A percentile compares a stretch with the other conserved stretches of the same genome.
Conservation (phyloP, 73 alveolate genomes). For the Symbiodinium pilosum region DNA sequence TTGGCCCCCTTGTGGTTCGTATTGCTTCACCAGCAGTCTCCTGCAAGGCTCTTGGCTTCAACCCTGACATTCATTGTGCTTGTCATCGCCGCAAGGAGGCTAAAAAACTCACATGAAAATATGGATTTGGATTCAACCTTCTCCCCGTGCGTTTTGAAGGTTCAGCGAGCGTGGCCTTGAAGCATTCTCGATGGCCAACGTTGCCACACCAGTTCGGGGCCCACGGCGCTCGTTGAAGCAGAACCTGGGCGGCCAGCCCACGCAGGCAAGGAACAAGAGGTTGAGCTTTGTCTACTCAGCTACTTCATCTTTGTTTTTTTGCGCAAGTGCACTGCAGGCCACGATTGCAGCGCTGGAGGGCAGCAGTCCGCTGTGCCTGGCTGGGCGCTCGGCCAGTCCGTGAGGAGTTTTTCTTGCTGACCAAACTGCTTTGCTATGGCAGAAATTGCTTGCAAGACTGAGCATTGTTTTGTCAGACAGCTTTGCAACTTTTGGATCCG, state of each 20-base stretch:
- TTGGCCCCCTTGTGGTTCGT: background rate
- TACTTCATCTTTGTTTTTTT: no score
- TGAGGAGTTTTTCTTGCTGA: background rate
- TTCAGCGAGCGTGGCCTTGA: background rate
- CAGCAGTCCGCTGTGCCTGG: background rate
- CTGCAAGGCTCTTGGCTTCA: background rate
- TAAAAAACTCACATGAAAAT: no score
- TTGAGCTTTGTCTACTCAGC: background rate
- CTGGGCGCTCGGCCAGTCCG: background rate
- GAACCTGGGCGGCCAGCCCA: background rate
- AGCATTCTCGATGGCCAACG: background rate
- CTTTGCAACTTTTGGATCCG: no score
- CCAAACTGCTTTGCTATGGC: background rate
- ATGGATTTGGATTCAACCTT: no score
- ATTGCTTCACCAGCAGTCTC: background rate
- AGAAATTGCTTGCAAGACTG: no score
- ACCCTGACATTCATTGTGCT: background rate
- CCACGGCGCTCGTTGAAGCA: background rate
- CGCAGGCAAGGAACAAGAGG: background rate
- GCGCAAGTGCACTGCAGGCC: no score
- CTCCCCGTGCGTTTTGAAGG: no score
- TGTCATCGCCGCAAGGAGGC: background rate
- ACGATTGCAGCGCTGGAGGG: background rate
- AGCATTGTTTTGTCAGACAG: no score
- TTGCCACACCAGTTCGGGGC: background rate